Conservation (phyloP, 2,329 filamentous ascomycete genomes). For the Thielaviopsis punctulata region DNA sequence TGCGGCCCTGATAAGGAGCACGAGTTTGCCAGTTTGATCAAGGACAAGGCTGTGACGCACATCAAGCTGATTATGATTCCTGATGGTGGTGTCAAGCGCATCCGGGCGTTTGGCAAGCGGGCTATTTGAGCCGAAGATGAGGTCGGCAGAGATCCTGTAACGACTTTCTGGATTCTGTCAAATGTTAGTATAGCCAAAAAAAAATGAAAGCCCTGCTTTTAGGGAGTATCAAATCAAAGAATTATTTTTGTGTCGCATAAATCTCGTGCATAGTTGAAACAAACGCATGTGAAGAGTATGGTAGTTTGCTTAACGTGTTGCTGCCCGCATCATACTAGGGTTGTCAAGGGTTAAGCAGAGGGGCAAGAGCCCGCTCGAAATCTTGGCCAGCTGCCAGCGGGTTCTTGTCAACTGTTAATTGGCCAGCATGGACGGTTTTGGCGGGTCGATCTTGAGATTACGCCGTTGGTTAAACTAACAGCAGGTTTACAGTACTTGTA, state of each 20-base stretch:
- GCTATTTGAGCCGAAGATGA: constrained; percentile 10
- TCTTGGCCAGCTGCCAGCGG: not conserved
- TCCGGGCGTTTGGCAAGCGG: constrained; percentile 41
- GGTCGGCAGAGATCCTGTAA: not conserved
- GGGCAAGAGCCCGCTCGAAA: not conserved
- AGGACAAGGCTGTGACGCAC: constrained; percentile 52
- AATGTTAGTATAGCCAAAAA: not conserved
- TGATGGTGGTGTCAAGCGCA: constrained; percentile 79
- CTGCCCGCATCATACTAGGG: not conserved
- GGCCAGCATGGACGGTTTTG: not conserved
- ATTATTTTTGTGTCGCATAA: not conserved
- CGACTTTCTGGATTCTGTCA: not conserved
- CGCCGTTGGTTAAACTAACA: no score
- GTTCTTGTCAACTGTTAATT: not conserved
- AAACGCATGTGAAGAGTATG: no score
- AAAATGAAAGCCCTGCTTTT: no score
- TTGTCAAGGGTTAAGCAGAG: not conserved
- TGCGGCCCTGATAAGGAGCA: constrained; percentile 60
- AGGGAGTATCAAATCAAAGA: not conserved
- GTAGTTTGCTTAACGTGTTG: not conserved
- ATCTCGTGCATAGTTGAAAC: not conserved
- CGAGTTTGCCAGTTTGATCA: constrained; percentile 38
- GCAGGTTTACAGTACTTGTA: no score
- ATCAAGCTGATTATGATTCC: constrained; percentile 86
- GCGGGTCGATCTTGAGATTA: not conserved